These are phyloP conservation scores for Aeschynomene evenia DNA, from an alignment of 306 rosid genomes.

Conservation along the genomic window DNA sequence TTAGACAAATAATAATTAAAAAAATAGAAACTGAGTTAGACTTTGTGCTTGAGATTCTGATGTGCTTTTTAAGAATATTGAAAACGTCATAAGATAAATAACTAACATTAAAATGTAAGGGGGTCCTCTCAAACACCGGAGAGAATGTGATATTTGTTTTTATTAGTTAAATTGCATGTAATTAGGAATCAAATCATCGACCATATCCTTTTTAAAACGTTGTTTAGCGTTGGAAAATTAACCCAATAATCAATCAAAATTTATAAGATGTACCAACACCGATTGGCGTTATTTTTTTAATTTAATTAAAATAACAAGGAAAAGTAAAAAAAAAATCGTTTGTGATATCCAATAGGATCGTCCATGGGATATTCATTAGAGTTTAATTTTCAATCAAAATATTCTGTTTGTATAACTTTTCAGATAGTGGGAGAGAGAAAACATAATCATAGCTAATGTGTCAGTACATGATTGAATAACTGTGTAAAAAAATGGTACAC, in stretches of 20 bases:
- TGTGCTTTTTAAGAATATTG: slow-evolving; percentile 6
- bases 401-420: too few species aligned
- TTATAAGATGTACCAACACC: neutral
- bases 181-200: slow-evolving; percentile 38
- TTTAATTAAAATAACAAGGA: too few species aligned
- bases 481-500: too few species aligned
- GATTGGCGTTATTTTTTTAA: neutral
- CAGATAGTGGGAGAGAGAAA: too few species aligned
- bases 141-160: slow-evolving; percentile 20
- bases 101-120: neutral
- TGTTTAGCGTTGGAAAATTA: neutral
- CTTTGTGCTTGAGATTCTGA: slow-evolving; percentile 33
- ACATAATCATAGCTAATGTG: too few species aligned
- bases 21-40: slow-evolving; percentile 11
- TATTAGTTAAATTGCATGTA: slow-evolving; percentile 18
- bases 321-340: neutral
- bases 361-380: too few species aligned
- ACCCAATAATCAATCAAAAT: neutral
- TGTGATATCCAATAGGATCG: neutral
- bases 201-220: slow-evolving; percentile 32
- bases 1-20: slow-evolving; percentile 1
- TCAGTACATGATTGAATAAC: too few species aligned
- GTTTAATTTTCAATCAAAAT: too few species aligned
- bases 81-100: slow-evolving; percentile 12
- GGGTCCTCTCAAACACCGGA: slow-evolving; percentile 16